Conservation (phyloP, 2,329 filamentous ascomycete species). For the Xylariaceae sp. region DNA sequence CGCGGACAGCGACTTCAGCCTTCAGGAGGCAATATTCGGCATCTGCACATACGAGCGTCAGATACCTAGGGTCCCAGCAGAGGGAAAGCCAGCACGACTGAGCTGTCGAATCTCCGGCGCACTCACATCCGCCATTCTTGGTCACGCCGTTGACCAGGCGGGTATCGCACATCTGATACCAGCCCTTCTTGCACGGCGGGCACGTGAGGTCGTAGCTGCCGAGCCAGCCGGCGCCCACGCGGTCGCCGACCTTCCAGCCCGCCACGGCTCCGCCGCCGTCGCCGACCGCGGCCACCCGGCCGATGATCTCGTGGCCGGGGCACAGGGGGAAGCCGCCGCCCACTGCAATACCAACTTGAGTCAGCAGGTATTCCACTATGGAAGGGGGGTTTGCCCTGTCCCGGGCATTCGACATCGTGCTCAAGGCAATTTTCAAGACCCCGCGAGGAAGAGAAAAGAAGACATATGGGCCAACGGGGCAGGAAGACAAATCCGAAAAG, state of each 20-base stretch:
- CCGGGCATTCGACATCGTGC: too few species aligned
- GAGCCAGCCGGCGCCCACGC: constrained; percentile 40
- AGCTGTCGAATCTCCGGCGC: too few species aligned
- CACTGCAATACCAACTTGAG: too few species aligned
- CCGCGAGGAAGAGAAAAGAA: too few species aligned
- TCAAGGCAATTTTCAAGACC: too few species aligned
- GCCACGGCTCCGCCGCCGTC: constrained; percentile 31
- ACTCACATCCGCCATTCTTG: constrained; percentile 47
- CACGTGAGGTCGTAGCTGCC: constrained; percentile 48
- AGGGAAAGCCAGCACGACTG: too few species aligned
- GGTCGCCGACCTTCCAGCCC: constrained; percentile 49
- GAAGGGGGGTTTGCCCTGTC: too few species aligned
- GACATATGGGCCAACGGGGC: too few species aligned
- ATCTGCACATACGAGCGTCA: too few species aligned
- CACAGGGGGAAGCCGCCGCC: constrained; percentile 29
- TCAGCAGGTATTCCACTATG: too few species aligned
- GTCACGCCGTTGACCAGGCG: constrained; percentile 46
- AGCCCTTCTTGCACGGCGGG: constrained; percentile 43
- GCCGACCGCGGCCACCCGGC: constrained; percentile 47
- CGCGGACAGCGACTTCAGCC: constrained; percentile 23
- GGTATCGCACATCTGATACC: constrained; percentile 51
- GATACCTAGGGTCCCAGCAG: too few species aligned
- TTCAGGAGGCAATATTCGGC: not conserved
- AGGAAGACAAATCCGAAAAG: too few species aligned
- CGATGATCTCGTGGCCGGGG: constrained; percentile 58